These are phyloP conservation scores for Coemansia aciculifera DNA, from an alignment of 192 early-diverging fungal species.

Conservation along the genomic window DNA sequence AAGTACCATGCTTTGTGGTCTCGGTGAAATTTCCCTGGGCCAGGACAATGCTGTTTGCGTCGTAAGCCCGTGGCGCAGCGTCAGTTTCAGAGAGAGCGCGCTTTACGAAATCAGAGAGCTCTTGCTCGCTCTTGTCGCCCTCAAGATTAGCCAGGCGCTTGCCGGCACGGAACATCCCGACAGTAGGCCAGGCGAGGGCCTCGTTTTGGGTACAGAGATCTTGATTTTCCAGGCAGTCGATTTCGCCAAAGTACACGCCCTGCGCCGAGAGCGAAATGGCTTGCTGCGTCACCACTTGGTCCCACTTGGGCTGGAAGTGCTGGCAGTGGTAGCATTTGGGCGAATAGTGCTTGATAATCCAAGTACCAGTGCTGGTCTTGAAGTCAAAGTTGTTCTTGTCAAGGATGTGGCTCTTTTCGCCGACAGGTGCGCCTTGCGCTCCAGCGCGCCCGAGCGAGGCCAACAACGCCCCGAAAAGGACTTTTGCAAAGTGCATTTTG, in stretches of 20 bases:
- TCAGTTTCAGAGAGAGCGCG: not conserved
- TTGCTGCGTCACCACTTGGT: conserved; percentile 57
- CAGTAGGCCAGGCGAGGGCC: conserved; percentile 58
- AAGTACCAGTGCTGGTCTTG: conserved; percentile 55
- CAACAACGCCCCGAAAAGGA: conserved; percentile 17
- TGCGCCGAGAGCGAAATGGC: conserved; percentile 24
- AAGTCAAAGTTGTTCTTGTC: conserved; percentile 47
- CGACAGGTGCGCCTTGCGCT: conserved; percentile 37
- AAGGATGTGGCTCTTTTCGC: conserved; percentile 47
- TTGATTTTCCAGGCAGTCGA: conserved; percentile 65
- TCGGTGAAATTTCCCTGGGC: conserved; percentile 52
- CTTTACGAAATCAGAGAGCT: conserved; percentile 25
- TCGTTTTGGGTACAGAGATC: conserved; percentile 63
- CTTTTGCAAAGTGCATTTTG: conserved; percentile 20
- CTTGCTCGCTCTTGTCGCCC: conserved; percentile 33
- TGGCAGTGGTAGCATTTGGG: conserved; percentile 84
- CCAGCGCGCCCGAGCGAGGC: conserved; percentile 16
- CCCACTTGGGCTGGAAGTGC: conserved; percentile 76
- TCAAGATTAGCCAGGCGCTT: conserved; percentile 17
- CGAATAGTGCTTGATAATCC: conserved; percentile 87
- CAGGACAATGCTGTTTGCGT: conserved; percentile 56
- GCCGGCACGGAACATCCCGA: conserved; percentile 55
- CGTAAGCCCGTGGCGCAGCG: not conserved
- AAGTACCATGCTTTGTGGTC: conserved; percentile 60
- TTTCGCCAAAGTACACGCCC: conserved; percentile 66